phyloP scores from a whole-genome alignment of 2,329 filamentous ascomycete species.

The Biscogniauxia marginata region DNA sequence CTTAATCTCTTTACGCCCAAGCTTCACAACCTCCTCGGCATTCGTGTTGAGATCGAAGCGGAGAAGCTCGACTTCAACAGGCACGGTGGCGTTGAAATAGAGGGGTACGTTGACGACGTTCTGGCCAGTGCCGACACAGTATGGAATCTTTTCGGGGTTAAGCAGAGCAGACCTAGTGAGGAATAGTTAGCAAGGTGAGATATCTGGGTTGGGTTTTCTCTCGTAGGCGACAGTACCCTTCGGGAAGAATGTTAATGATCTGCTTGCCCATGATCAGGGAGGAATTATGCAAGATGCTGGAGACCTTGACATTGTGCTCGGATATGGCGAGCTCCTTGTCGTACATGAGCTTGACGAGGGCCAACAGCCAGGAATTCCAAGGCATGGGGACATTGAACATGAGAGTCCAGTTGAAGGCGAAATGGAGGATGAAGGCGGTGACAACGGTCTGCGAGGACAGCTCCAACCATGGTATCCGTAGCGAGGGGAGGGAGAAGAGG shows the following conservation, averaged over 20 bases:
- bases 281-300: slow-evolving; percentile 83
- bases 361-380: slow-evolving; percentile 69
- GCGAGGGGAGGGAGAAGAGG: slow-evolving; percentile 79
- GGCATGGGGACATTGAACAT: slow-evolving; percentile 92
- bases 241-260: slow-evolving; percentile 95
- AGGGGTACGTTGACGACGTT: slow-evolving; percentile 71
- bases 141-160: slow-evolving; percentile 77
- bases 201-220: neutral
- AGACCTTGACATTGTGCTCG: slow-evolving; percentile 88
- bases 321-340: slow-evolving; percentile 91
- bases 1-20: slow-evolving; percentile 72
- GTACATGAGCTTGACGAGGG: slow-evolving; percentile 77
- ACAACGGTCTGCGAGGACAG: slow-evolving; percentile 75
- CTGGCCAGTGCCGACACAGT: slow-evolving; percentile 71
- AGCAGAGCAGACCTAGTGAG: slow-evolving; percentile 70
- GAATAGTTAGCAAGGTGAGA: slow-evolving; percentile 27
- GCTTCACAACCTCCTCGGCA: slow-evolving; percentile 74
- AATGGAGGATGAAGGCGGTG: slow-evolving; percentile 68
- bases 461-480: slow-evolving; percentile 96
- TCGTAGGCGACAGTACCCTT: slow-evolving; percentile 59
- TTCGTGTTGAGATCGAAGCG: slow-evolving; percentile 82
- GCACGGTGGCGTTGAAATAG: slow-evolving; percentile 89
- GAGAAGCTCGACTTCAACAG: slow-evolving; percentile 83
- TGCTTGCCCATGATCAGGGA: slow-evolving; percentile 94
- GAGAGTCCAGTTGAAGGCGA: slow-evolving; percentile 74